Evolutionary conservation across 768 basidiomycete genomes (phyloP).

Genomic region (Sutorius australiensis): DNA sequence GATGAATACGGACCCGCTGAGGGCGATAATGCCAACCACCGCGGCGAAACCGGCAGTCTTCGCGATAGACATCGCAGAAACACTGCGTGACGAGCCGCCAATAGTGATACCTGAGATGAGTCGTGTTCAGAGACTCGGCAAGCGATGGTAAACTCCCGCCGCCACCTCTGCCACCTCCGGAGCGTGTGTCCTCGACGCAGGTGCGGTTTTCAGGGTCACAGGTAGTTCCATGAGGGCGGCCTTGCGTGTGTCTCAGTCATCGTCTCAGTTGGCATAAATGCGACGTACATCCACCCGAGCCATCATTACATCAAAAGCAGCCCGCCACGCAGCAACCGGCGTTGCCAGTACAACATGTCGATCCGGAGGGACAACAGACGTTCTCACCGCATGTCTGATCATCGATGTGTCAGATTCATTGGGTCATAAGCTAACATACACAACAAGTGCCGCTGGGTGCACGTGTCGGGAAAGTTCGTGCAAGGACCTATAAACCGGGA

Average conservation of each 20-base stretch:
- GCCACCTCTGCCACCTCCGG: background rate
- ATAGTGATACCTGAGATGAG: background rate
- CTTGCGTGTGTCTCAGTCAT: constrained; percentile 7
- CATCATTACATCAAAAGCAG: constrained; percentile 20
- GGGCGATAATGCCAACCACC: constrained; percentile 4
- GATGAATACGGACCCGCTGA: background rate
- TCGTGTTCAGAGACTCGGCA: background rate
- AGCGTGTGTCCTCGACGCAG: constrained; percentile 3
- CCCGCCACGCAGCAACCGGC: constrained; percentile 8
- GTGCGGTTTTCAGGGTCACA: constrained; percentile 6
- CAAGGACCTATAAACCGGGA: constrained; percentile 11
- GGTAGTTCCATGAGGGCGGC: constrained; percentile 13
- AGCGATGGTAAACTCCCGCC: background rate
- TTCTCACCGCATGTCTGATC: constrained; percentile 11
- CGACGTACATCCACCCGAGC: constrained; percentile 21
- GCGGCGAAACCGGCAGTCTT: constrained; percentile 6
- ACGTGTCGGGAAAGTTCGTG: constrained; percentile 14
- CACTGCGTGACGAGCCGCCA: constrained; percentile 9
- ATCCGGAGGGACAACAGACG: constrained; percentile 8
- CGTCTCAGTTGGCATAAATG: background rate
- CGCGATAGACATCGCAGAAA: background rate
- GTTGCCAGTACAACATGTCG: constrained; percentile 12
- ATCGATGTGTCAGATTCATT: background rate
- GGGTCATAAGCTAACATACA: constrained; percentile 5
- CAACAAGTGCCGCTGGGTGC: constrained; percentile 18